Evolutionary conservation across 2,329 filamentous ascomycete species (phyloP).

Genomic region (Aspergillus terreus): DNA sequence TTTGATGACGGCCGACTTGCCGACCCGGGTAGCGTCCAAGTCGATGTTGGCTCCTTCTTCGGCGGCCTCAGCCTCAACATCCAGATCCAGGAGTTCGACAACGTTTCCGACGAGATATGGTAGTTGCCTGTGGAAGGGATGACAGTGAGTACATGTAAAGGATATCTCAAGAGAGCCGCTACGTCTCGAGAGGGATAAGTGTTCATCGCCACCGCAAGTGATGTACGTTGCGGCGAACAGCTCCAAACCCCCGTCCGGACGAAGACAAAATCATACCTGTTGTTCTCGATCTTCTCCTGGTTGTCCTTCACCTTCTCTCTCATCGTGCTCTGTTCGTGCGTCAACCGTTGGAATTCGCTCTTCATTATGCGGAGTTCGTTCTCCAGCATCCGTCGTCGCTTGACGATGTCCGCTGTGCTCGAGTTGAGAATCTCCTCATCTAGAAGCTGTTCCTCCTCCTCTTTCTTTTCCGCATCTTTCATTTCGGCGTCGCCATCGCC

Average conservation of each 20-base stretch:
- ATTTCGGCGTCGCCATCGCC: conserved; percentile 79
- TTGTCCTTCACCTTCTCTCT: conserved; percentile 99
- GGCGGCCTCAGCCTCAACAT: conserved; percentile 90
- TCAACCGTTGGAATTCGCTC: conserved; percentile 90
- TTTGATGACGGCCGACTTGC: conserved; percentile 99
- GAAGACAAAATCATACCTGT: conserved; percentile 59
- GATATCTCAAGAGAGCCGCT: background rate
- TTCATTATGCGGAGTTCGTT: conserved; percentile 99
- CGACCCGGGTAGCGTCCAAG: conserved; percentile 90
- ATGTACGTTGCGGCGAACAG: background rate
- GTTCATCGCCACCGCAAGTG: conserved; percentile 2
- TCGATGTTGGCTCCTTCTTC: conserved; percentile 99
- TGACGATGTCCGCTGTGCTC: conserved; percentile 91
- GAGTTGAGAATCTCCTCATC: conserved; percentile 91
- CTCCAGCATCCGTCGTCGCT: conserved; percentile 84
- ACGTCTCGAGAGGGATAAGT: background rate
- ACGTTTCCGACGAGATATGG: conserved; percentile 98
- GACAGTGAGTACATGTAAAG: conserved; percentile 6
- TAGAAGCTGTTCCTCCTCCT: conserved; percentile 74
- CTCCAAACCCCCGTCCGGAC: background rate
- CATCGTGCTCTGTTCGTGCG: conserved; percentile 95
- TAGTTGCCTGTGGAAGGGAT: conserved; percentile 65
- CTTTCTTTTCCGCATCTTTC: conserved; percentile 70
- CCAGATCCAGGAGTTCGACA: conserved; percentile 92
- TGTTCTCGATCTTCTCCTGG: conserved; percentile 97